Percentiles rank a stretch among this genome's conserved stretches.
phyloP scores from a whole-genome alignment of 2,329 filamentous ascomycete species.

The Sclerotinia glacialis region DNA sequence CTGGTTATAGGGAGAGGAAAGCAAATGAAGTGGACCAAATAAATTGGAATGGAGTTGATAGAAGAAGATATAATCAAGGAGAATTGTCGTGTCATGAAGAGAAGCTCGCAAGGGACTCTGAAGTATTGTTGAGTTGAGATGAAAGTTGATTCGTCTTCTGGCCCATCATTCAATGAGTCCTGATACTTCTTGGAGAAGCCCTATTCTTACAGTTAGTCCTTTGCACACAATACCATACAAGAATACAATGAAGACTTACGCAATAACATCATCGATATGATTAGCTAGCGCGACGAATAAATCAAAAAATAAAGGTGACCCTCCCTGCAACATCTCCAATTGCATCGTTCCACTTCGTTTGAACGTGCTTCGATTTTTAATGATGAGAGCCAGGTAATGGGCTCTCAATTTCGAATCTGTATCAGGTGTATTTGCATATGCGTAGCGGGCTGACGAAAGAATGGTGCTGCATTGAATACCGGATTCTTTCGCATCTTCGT shows the following conservation, averaged over 20 bases:
- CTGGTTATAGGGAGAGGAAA: too few relatives aligned
- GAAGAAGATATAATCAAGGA: background rate
- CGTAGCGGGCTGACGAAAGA: constrained; percentile 80
- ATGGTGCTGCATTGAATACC: constrained; percentile 91
- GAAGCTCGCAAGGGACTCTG: background rate
- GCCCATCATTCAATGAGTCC: constrained; percentile 28
- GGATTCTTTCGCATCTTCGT: constrained; percentile 56
- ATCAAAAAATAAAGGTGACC: constrained; percentile 83
- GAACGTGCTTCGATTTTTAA: constrained; percentile 81
- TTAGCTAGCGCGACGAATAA: constrained; percentile 91
- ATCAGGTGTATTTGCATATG: constrained; percentile 85
- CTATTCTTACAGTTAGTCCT: constrained; percentile 24
- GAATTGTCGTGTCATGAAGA: constrained; percentile 15
- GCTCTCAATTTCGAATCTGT: constrained; percentile 86
- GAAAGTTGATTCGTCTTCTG: background rate
- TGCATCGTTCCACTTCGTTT: constrained; percentile 96
- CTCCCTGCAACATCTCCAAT: constrained; percentile 85
- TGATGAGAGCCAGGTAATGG: constrained; percentile 90
- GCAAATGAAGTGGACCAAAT: background rate
- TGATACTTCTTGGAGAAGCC: constrained; percentile 37
- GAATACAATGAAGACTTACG: constrained; percentile 46
- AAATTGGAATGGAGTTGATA: background rate
- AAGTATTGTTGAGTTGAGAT: background rate
- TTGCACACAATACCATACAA: background rate
- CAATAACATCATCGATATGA: constrained; percentile 70